These are phyloP conservation scores for Mycena leptocephala DNA, from an alignment of 768 basidiomycete genomes.

Conservation along the genomic window DNA sequence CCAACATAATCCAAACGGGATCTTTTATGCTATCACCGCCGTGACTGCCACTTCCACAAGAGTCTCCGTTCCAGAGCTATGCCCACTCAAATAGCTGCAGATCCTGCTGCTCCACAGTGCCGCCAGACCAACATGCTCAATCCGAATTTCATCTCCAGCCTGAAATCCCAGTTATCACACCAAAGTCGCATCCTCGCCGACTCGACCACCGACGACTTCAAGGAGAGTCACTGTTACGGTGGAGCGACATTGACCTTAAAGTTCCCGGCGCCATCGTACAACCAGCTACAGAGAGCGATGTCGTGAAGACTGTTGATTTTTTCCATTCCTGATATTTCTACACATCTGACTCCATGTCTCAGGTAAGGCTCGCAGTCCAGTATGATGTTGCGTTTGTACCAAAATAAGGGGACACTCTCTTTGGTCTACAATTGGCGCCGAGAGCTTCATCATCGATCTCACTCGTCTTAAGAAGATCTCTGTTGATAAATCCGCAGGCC, in stretches of 20 bases:
- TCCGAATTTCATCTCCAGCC: neutral
- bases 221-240: neutral
- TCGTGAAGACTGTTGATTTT: neutral
- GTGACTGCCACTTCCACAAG: too few relatives aligned
- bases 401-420: constrained; percentile 6
- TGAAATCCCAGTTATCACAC: neutral
- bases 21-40: too few relatives aligned
- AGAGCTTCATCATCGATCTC: constrained; percentile 13
- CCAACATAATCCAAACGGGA: too few relatives aligned
- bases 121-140: too few relatives aligned
- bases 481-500: neutral
- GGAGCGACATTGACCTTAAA: neutral
- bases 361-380: neutral
- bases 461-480: neutral
- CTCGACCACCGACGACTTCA: neutral
- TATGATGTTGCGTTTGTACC: neutral
- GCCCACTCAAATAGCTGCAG: too few relatives aligned
- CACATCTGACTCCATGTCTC: neutral
- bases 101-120: too few relatives aligned
- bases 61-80: too few relatives aligned
- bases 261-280: neutral
- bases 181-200: neutral
- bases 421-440: constrained; percentile 4
- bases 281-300: neutral
- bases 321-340: neutral